Percentiles rank a stretch among this genome's conserved stretches.
Evolutionary conservation across 805 yeast species (phyloP).

Genomic region (Lachancea quebecensis): DNA sequence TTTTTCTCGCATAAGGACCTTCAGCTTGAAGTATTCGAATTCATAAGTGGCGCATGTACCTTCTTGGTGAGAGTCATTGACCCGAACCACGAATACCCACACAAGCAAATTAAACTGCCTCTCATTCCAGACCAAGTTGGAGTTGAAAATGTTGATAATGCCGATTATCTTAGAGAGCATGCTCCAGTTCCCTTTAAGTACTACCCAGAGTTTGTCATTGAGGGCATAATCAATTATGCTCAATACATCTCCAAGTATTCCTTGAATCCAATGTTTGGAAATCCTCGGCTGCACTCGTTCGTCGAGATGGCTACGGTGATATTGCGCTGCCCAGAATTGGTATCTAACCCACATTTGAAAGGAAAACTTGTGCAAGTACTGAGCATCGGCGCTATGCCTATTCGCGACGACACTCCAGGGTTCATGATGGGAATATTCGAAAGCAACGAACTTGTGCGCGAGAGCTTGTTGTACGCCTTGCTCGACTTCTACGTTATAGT

Average conservation of each 20-base stretch:
- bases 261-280: constrained; percentile 50
- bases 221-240: constrained; percentile 70
- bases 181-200: constrained; percentile 74
- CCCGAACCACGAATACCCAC: constrained; percentile 61
- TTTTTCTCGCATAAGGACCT: constrained; percentile 50
- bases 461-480: constrained; percentile 71
- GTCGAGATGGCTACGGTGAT: constrained; percentile 69
- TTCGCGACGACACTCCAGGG: constrained; percentile 57
- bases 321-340: constrained; percentile 74
- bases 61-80: constrained; percentile 69
- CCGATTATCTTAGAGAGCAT: constrained; percentile 57
- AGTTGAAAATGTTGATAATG: constrained; percentile 65
- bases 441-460: constrained; percentile 51
- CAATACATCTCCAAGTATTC: constrained; percentile 51
- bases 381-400: constrained; percentile 62
- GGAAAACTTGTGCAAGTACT: constrained; percentile 75
- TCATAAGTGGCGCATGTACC: constrained; percentile 65
- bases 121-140: constrained; percentile 52
- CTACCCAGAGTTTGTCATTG: constrained; percentile 80
- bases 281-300: constrained; percentile 46
- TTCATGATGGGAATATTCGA: constrained; percentile 62
- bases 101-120: constrained; percentile 44
- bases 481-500: constrained; percentile 89
- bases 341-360: constrained; percentile 91
- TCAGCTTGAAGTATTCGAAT: constrained; percentile 67